Evolutionary conservation across 2,329 filamentous ascomycete species (phyloP), one percentile per base, ranked within the genome.

Genomic region (Laburnicola sp.): DNA sequence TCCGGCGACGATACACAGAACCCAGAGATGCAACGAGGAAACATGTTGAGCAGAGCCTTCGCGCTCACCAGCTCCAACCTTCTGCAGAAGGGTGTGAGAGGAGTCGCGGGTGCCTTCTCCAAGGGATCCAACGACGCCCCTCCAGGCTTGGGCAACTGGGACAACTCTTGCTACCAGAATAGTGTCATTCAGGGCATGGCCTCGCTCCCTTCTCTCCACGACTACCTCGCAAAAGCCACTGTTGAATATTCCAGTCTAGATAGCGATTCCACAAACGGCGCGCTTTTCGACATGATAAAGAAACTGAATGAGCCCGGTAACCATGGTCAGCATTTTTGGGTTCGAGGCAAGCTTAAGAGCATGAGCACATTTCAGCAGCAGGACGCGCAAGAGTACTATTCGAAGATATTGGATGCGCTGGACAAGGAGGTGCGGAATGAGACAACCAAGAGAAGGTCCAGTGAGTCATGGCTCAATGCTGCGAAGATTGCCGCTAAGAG

Each of bases 91-190:
- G 60, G 68, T 30, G 62, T 70, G 25, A 52, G 63, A 23, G 72
- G 71, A 26, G 54, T 73, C 3, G 63, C 69, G 6, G 71, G 70
- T n/a, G 73, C 73, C 16, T 59, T 71, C 28, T 64, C 75, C 2
- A 63, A 58, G 40, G 63, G 48, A 6, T 53, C 61, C 28, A 65
- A 60, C 49, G 55, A 66, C 45, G 71, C 66, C 9, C 78, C 78
- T 10, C 68, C 78, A 1, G 94, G 94, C 0, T 76, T 97, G 46
- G 91, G 90, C 7, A 99, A 99, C 70, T 87, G 86, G 76, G 90
- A 96, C 76, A 96, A 97, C 70, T 96, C 91, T 1, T 97, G 94
- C 77, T 99, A 96, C 71, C 94, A 97, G 73, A 99, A 99, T 73
- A 97, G 92, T 68, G 87, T 97, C 21, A 84, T 99, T 8, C 91